These are phyloP conservation scores for Plasmodium gonderi DNA, from an alignment of 169 alveolate species.

Conservation along the genomic window DNA sequence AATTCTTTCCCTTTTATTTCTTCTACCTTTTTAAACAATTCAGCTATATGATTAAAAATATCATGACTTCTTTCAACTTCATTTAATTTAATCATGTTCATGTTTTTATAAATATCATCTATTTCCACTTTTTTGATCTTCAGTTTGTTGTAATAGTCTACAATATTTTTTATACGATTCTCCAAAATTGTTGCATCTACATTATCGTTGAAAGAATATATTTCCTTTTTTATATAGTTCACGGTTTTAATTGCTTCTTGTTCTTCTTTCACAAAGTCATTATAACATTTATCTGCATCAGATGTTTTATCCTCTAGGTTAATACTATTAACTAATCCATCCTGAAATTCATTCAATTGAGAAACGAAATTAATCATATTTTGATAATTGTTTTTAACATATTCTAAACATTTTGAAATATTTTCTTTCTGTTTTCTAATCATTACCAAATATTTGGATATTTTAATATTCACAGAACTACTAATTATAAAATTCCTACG, in stretches of 20 bases:
- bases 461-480: slow-evolving; percentile 7
- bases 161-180: not conserved
- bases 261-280: not conserved
- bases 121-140: not conserved
- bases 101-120: not conserved
- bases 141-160: not conserved
- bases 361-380: not conserved
- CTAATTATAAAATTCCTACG: slow-evolving; percentile 8
- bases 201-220: not conserved
- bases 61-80: not conserved
- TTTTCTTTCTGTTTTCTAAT: slow-evolving; percentile 7
- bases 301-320: not conserved
- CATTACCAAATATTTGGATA: not conserved
- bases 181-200: not conserved
- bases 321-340: not conserved
- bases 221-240: slow-evolving; percentile 1
- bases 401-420: not conserved
- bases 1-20: not conserved
- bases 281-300: not conserved
- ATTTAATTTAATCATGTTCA: not conserved
- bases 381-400: not conserved
- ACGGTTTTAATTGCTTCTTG: not conserved
- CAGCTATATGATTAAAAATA: not conserved
- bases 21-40: not conserved
- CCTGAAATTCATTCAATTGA: not conserved